Evolutionary conservation across 2,329 filamentous ascomycete species (phyloP).

Genomic region (Colletotrichum navitas): DNA sequence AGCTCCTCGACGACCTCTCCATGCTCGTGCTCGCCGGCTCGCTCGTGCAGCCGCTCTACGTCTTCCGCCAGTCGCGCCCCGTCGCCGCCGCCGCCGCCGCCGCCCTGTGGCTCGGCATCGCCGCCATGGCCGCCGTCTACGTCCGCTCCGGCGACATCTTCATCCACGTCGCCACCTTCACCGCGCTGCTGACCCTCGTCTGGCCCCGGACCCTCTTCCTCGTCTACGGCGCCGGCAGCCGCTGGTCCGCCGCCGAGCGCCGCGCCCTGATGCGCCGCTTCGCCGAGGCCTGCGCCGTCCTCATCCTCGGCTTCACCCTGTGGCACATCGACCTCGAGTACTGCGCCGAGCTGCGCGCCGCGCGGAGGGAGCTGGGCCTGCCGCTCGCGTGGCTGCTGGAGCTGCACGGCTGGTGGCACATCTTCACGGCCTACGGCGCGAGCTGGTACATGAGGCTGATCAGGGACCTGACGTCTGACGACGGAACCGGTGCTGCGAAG

Average conservation of each 20-base stretch:
- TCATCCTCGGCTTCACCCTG: constrained; percentile 61
- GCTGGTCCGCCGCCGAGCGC: constrained; percentile 48
- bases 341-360: constrained; percentile 61
- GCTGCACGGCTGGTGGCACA: constrained; percentile 74
- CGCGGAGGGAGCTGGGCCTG: constrained; percentile 61
- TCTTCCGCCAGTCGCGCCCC: constrained; percentile 56
- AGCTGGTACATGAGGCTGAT: constrained; percentile 54
- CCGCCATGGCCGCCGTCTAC: constrained; percentile 58
- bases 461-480: constrained; percentile 42
- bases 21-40: constrained; percentile 68
- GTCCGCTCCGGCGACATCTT: constrained; percentile 57
- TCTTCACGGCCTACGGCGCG: constrained; percentile 69
- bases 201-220: constrained; percentile 53
- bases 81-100: constrained; percentile 51
- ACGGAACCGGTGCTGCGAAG: not conserved
- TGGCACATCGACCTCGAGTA: constrained; percentile 70
- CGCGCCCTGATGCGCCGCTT: constrained; percentile 45
- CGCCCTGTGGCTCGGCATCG: constrained; percentile 56
- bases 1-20: constrained; percentile 68
- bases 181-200: constrained; percentile 50
- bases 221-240: constrained; percentile 47
- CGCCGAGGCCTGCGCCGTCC: constrained; percentile 50
- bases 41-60: constrained; percentile 64
- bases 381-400: constrained; percentile 69
- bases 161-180: constrained; percentile 57